These are phyloP conservation scores for Lasiodiplodia hormozganensis DNA, from an alignment of 2,329 filamentous ascomycete species.

Conservation along the genomic window DNA sequence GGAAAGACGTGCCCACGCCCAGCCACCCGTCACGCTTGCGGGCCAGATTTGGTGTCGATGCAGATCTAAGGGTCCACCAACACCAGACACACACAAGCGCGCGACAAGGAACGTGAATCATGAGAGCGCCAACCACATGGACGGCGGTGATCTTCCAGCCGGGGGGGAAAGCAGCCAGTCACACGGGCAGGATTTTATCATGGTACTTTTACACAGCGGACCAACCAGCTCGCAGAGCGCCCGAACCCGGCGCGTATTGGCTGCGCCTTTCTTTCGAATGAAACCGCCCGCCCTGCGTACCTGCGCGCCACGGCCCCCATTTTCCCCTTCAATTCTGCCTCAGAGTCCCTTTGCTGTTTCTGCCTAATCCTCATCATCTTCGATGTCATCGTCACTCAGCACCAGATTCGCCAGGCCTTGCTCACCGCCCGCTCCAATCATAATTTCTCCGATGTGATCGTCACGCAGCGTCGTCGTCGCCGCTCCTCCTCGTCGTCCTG, in stretches of 20 bases:
- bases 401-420: slow-evolving; percentile 46
- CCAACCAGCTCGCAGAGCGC: slow-evolving; percentile 5
- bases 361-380: slow-evolving; percentile 39
- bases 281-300: background rate
- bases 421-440: slow-evolving; percentile 31
- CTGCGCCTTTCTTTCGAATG: background rate
- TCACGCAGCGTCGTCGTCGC: background rate
- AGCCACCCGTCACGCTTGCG: slow-evolving; percentile 10
- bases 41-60: slow-evolving; percentile 13
- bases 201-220: slow-evolving; percentile 4
- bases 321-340: background rate
- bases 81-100: background rate
- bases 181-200: slow-evolving; percentile 8
- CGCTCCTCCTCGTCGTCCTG: background rate
- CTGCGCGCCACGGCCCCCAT: background rate
- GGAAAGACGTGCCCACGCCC: too few species aligned
- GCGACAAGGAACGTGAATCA: slow-evolving; percentile 23
- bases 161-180: slow-evolving; percentile 3
- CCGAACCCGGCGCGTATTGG: slow-evolving; percentile 6
- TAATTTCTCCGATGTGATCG: slow-evolving; percentile 24
- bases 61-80: slow-evolving; percentile 24
- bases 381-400: slow-evolving; percentile 57
- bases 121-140: background rate
- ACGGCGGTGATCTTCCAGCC: background rate
- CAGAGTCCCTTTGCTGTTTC: background rate